Evolutionary conservation across 164 flowering plant species (phyloP).

Genomic region (Liriodendron chinense): DNA sequence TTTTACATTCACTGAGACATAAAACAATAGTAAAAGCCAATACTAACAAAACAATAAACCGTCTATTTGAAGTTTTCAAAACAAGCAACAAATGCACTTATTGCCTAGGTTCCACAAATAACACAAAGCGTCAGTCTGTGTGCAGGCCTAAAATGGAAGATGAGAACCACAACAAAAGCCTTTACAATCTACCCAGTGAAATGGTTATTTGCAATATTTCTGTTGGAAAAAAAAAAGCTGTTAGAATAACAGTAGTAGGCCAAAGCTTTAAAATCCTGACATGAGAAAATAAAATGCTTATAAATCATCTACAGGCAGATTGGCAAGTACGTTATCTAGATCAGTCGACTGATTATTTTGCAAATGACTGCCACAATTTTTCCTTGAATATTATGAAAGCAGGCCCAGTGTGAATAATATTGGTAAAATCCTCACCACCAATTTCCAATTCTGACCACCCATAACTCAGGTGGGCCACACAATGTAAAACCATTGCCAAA

Average conservation of each 20-base stretch:
- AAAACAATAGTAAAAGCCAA: no score
- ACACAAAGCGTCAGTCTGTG: no score
- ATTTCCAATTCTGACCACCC: conserved; percentile 32
- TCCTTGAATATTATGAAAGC: conserved; percentile 32
- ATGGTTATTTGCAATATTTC: conserved; percentile 80
- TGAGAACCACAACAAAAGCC: conserved; percentile 63
- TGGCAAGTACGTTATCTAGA: conserved; percentile 49
- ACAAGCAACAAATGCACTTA: no score
- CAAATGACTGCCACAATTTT: conserved; percentile 60
- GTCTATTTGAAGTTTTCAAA: no score
- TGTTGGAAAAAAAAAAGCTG: conserved; percentile 25
- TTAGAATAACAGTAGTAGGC: conserved; percentile 12
- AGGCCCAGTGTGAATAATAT: conserved; percentile 23
- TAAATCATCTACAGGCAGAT: conserved; percentile 62
- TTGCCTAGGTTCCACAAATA: no score
- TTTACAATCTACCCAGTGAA: conserved; percentile 88
- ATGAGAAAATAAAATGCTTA: conserved; percentile 31
- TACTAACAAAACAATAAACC: no score
- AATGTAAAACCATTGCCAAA: no score
- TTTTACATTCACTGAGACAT: no score
- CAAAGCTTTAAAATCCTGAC: not conserved
- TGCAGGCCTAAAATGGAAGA: no score
- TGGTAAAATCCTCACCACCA: conserved; percentile 37
- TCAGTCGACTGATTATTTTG: conserved; percentile 86
- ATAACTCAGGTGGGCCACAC: no score